A percentile compares a stretch with the other conserved stretches of the same genome.
These are phyloP conservation scores for Uronychia binucleata DNA, from an alignment of 73 alveolate genomes.

Conservation along the genomic window DNA sequence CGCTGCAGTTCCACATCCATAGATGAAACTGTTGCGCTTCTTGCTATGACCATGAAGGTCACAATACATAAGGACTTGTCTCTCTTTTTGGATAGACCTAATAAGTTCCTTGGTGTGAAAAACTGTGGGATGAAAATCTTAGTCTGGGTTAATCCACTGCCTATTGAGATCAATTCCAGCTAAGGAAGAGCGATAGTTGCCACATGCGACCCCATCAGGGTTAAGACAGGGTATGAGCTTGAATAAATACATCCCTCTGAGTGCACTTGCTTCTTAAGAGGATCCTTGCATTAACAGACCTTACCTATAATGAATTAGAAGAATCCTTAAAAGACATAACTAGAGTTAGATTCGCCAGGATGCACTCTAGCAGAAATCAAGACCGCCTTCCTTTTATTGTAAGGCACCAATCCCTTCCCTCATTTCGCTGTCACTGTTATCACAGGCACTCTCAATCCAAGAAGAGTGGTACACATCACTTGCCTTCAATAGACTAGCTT, in stretches of 20 bases:
- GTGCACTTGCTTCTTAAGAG: conserved; percentile 59
- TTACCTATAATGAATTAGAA: conserved; percentile 53
- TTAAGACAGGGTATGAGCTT: conserved; percentile 83
- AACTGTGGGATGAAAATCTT: conserved; percentile 79
- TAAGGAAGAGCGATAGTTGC: conserved; percentile 77
- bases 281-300: conserved; percentile 55
- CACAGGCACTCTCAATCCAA: conserved; percentile 47
- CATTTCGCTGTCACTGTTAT: conserved; percentile 30
- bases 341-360: conserved; percentile 87
- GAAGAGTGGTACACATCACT: background rate
- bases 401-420: conserved; percentile 4
- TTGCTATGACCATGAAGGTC: conserved; percentile 87
- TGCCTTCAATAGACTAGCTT: conserved; percentile 7
- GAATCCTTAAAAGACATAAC: conserved; percentile 76
- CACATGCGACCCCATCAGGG: conserved; percentile 88
- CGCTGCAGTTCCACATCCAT: conserved; percentile 54
- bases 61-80: conserved; percentile 70
- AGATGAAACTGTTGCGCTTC: conserved; percentile 56
- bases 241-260: conserved; percentile 67
- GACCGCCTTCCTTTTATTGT: conserved; percentile 64
- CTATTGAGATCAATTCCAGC: conserved; percentile 91
- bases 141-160: conserved; percentile 80
- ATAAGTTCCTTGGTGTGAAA: conserved; percentile 75
- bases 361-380: conserved; percentile 82
- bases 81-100: conserved; percentile 69